Evolutionary conservation across 1,284 basidiomycete genomes (phyloP), one percentile per base, ranked within the genome.

Genomic region (Athelia psychrophila): DNA sequence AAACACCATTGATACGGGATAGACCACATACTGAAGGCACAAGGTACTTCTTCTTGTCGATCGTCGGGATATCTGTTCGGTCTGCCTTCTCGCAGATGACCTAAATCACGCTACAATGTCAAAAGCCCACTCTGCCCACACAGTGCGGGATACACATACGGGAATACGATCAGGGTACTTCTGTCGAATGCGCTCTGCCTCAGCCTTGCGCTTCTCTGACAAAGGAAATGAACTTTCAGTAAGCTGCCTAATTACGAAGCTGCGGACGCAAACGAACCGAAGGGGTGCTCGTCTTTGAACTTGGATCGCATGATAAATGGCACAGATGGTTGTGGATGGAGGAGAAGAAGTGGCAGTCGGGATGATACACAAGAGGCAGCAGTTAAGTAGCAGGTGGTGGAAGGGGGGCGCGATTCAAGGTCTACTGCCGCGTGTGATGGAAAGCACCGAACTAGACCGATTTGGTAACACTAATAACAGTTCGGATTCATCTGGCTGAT

Each of bases 1-100:
- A 47, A 54, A n/a, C 54, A 50, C 36, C 58, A 61, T 60, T 52
- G 58, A 56, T 54, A 59, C 58, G 38, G 51, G 44, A 32, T 51
- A 18, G 49, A 42, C 13, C 52, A 69, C 84, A 60, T 64, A 95
- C 93, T 50, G 95, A 96, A 50, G 97, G 97, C 3, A 99, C 97
- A 45, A 99, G 81, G 64, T 99, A 99, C 80, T 99, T 99, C 91
- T 99, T 99, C 92, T 99, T 99, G 82, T 99, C 97, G 66, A 99
- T 98, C 19, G 95, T 96, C 0, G 95, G 94, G 67, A 99, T 98
- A 73, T 99, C 97, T 52, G 95, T 97, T 68, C 93, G 86, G 78
- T 99, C 96, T 50, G 95, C 96, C 79, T 98, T 98, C 83, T 99
- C 97, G 75, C 97, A 99, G 72, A 99, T 99, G 58, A 99, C 95